These are phyloP conservation scores for Suhomyces ambrosiae DNA, from an alignment of 1,139 yeast species.

Conservation along the genomic window DNA sequence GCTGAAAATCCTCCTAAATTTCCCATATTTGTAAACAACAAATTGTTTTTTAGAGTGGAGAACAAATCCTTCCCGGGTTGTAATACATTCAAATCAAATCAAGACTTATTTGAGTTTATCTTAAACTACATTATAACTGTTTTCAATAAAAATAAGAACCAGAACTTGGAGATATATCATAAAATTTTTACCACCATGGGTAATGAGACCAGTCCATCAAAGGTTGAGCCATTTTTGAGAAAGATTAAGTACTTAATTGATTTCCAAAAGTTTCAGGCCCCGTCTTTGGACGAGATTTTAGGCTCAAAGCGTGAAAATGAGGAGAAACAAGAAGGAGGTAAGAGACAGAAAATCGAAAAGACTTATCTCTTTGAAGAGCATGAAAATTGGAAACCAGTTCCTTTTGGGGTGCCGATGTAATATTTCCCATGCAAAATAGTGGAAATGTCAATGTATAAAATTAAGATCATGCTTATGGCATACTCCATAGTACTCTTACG, in stretches of 20 bases:
- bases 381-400: conserved; percentile 45
- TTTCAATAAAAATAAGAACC: conserved; percentile 7
- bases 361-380: conserved; percentile 28
- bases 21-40: background rate
- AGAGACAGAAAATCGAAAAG: conserved; percentile 12
- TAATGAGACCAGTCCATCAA: background rate
- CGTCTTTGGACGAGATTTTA: conserved; percentile 28
- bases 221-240: conserved; percentile 7
- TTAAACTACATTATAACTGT: conserved; percentile 5
- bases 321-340: conserved; percentile 11
- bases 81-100: conserved; percentile 2
- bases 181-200: conserved; percentile 4
- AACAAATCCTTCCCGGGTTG: conserved; percentile 5
- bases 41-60: background rate
- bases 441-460: too few relatives aligned
- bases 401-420: conserved; percentile 41
- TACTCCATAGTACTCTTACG: too few relatives aligned
- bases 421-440: too few relatives aligned
- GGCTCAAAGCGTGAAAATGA: conserved; percentile 14
- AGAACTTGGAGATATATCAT: conserved; percentile 7
- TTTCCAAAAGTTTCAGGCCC: conserved; percentile 20
- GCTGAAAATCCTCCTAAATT: conserved; percentile 3
- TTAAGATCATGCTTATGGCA: too few relatives aligned
- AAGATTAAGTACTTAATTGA: conserved; percentile 13
- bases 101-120: conserved; percentile 11